Evolutionary conservation across 139 green algal species (phyloP).

Genomic region (Diplosphaera chodatii): DNA sequence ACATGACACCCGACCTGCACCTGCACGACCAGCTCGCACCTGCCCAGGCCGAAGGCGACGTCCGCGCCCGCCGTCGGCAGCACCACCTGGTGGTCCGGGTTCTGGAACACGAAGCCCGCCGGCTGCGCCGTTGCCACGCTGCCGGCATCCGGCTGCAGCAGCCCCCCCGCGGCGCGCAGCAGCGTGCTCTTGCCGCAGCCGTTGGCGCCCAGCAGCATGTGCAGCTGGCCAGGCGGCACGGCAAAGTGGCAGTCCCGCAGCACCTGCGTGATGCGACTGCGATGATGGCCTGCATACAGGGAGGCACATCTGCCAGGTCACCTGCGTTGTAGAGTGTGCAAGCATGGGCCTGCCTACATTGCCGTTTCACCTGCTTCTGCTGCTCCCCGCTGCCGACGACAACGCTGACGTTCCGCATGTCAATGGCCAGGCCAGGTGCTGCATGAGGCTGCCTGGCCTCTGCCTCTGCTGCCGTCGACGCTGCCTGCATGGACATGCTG

Average conservation of each 20-base stretch:
- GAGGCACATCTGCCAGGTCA: no score
- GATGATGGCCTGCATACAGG: no score
- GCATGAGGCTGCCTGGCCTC: neutral
- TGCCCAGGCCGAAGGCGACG: constrained; percentile 91
- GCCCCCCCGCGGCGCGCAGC: constrained; percentile 72
- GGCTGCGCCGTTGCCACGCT: constrained; percentile 7
- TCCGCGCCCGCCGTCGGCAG: constrained; percentile 90
- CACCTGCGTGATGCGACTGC: constrained; percentile 17
- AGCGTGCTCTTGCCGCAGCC: constrained; percentile 71
- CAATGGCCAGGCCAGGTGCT: neutral
- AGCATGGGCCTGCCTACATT: no score
- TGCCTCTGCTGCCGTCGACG: no score
- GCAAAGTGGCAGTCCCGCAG: constrained; percentile 14
- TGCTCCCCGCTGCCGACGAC: neutral
- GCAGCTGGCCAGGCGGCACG: constrained; percentile 18
- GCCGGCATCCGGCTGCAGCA: constrained; percentile 58
- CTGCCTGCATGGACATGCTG: no score
- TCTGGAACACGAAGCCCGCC: constrained; percentile 93
- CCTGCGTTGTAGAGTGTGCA: no score
- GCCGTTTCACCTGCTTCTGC: neutral
- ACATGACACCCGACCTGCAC: no score
- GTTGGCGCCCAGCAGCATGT: no score
- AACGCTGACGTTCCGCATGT: neutral
- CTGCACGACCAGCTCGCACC: constrained; percentile 20
- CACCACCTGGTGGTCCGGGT: constrained; percentile 89